Evolutionary conservation across 2,329 filamentous ascomycete genomes (phyloP), one percentile per base, ranked within the genome.

Genomic region (Pyrenochaeta sp.): DNA sequence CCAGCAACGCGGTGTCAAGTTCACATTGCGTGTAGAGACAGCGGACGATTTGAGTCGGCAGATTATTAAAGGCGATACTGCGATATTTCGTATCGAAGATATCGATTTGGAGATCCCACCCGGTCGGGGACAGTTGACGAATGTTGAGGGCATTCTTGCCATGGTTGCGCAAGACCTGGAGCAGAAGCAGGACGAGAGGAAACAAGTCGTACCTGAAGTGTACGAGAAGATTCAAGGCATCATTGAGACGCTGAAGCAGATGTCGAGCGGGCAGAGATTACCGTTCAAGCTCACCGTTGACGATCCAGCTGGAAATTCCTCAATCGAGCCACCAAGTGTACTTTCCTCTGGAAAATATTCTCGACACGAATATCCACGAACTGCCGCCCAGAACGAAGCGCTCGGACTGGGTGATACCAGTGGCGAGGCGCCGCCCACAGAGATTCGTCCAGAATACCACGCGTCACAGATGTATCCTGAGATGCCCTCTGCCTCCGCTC

Each of bases 291-390:
- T 99, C 43, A 89, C 87, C 35, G 82, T 97, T 42, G 92, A 99
- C 73, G 95, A 99, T 73, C 90, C 91, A 2, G 90, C 93, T 0
- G 95, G 95, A 49, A 99, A 99, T 82, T 97, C 92, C 2, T 98
- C 93, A 84, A 97, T 99, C 68, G 90, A 96, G 42, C 95, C 95
- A 12, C 90, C 92, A 61, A 85, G 91, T 57, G 68, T 77, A 23
- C 85, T 88, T 57, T 88, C 87, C 59, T 89, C 91, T n/a, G 90
- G 90, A 64, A 97, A 97, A 78, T 97, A 93, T 86, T 86, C 87
- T 61, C 92, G 94, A 75, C 85, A 86, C 56, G 91, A 97, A 70
- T 99, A 95, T 73, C 77, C 87, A 48, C 88, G 95, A 54, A 94
- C 90, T 1, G 79, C 87, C 1, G 91, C 92, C 69, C 94, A 98